A percentile compares a stretch with the other conserved stretches of the same genome.
Evolutionary conservation across 805 yeast species (phyloP).

Genomic region (Myxozyma vanderwaltii): DNA sequence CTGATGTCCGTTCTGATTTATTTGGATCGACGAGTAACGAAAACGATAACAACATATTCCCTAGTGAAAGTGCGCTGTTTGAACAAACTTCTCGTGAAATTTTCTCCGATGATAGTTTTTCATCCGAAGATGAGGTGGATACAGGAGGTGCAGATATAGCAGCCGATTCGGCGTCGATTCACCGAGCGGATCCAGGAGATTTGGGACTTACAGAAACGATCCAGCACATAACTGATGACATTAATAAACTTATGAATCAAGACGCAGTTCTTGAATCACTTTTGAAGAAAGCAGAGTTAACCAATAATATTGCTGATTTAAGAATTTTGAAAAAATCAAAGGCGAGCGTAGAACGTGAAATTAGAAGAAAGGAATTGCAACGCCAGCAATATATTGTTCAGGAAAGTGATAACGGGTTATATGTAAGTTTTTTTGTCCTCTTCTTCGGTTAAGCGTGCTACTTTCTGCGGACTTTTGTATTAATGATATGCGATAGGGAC

Average conservation of each 20-base stretch:
- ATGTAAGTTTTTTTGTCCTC: slow-evolving; percentile 53
- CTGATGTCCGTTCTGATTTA: slow-evolving; percentile 26
- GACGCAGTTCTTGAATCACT: slow-evolving; percentile 65
- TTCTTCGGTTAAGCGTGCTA: too few relatives aligned
- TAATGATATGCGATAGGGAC: slow-evolving; percentile 27
- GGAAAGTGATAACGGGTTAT: slow-evolving; percentile 77
- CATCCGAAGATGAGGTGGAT: slow-evolving; percentile 38
- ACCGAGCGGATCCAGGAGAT: slow-evolving; percentile 69
- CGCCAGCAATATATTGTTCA: slow-evolving; percentile 81
- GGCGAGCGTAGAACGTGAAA: slow-evolving; percentile 65
- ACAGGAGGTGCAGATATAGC: slow-evolving; percentile 37
- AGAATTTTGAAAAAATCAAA: slow-evolving; percentile 69
- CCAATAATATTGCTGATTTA: slow-evolving; percentile 71
- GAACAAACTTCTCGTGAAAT: slow-evolving; percentile 34
- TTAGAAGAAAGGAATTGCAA: slow-evolving; percentile 70
- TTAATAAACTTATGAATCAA: slow-evolving; percentile 64
- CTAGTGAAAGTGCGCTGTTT: slow-evolving; percentile 30
- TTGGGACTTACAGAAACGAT: slow-evolving; percentile 48
- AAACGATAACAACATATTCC: slow-evolving; percentile 25
- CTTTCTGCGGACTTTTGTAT: too few relatives aligned
- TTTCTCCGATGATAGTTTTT: slow-evolving; percentile 34
- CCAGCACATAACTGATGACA: slow-evolving; percentile 55
- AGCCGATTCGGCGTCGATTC: slow-evolving; percentile 42
- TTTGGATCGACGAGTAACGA: slow-evolving; percentile 24
- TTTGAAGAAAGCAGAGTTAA: slow-evolving; percentile 77